Evolutionary conservation across 179 eudicot genomes (phyloP).

Genomic region (Actinidia arguta): DNA sequence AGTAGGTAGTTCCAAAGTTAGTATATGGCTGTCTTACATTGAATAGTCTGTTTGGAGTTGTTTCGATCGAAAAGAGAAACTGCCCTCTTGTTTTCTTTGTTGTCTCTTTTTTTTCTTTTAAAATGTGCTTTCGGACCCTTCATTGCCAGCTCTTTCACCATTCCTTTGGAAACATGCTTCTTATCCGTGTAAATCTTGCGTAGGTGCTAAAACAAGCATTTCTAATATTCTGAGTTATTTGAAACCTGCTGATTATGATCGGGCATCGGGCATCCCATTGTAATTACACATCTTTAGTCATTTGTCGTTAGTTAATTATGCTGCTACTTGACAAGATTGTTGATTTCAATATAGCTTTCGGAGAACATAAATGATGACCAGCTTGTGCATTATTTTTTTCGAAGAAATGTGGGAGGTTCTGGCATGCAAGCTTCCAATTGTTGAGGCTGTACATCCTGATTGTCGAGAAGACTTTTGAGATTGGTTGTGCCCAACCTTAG

Average conservation of each 20-base stretch:
- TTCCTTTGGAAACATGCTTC: neutral
- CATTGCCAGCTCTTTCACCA: neutral
- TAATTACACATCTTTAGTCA: neutral
- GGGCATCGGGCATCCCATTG: neutral
- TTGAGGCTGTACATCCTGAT: no score
- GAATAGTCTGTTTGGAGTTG: constrained; percentile 24
- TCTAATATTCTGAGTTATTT: neutral
- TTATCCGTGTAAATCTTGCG: neutral
- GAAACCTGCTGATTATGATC: neutral
- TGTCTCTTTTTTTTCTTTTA: neutral
- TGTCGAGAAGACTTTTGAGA: no score
- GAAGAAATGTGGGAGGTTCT: neutral
- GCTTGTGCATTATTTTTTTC: neutral
- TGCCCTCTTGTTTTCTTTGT: constrained; percentile 41
- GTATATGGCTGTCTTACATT: constrained; percentile 23
- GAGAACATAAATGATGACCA: neutral
- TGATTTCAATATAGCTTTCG: constrained; percentile 4
- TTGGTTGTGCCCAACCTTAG: no score
- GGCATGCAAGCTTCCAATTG: neutral
- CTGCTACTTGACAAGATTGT: neutral
- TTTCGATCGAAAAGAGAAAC: constrained; percentile 24
- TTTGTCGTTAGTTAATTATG: neutral
- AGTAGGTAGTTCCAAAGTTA: constrained; percentile 38
- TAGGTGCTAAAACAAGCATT: neutral
- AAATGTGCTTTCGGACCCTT: neutral